Evolutionary conservation across 164 flowering plant species (phyloP).

Genomic region (Magnolia kwangsiensis): DNA sequence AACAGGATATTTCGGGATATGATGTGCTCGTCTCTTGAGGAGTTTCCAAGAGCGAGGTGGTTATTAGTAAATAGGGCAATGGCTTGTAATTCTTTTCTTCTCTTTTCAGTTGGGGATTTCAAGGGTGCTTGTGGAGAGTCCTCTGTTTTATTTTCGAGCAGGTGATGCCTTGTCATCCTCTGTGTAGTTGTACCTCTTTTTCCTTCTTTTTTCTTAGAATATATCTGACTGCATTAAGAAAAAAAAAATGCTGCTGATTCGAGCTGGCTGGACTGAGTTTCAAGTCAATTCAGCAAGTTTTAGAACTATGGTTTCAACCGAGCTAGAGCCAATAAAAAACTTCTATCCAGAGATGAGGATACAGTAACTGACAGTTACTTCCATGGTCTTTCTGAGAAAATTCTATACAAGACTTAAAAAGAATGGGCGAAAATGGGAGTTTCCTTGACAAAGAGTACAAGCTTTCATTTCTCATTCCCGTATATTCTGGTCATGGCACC

Average conservation of each 20-base stretch:
- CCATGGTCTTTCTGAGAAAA: background rate
- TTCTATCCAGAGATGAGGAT: background rate
- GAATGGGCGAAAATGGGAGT: background rate
- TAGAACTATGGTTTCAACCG: background rate
- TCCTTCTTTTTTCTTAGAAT: no score
- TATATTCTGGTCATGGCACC: conserved; percentile 11
- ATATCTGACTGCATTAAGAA: no score
- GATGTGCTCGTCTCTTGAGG: no score
- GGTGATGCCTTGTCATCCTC: no score
- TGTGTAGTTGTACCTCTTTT: no score
- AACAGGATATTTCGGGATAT: no score
- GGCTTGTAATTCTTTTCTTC: no score
- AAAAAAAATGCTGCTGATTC: background rate
- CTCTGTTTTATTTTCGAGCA: no score
- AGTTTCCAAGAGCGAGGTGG: no score
- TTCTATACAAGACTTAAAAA: background rate
- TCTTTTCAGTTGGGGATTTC: no score
- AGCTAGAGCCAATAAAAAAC: background rate
- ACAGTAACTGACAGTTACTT: background rate
- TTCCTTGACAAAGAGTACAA: background rate
- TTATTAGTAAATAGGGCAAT: no score
- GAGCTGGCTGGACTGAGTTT: background rate
- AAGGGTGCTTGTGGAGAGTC: no score
- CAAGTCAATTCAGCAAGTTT: background rate
- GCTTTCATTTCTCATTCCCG: conserved; percentile 13